Percentiles rank a stretch among this genome's conserved stretches.
These are phyloP conservation scores for Mayamaea pseudoterrestris DNA, from an alignment of 108 stramenopile genomes.

Conservation along the genomic window DNA sequence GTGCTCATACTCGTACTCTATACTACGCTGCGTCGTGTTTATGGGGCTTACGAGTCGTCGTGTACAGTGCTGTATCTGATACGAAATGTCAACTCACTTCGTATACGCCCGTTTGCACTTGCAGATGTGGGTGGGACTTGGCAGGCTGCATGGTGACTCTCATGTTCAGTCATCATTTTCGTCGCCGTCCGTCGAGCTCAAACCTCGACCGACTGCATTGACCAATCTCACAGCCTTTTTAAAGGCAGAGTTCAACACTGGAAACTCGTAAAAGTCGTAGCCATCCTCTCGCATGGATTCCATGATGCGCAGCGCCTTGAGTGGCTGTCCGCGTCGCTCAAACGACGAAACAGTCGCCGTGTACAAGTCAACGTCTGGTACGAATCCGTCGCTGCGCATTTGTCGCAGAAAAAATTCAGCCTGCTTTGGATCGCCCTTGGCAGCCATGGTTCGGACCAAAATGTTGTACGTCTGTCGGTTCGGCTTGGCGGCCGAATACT, in stretches of 20 bases:
- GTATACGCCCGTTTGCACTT: no score
- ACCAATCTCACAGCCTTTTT: conserved; percentile 56
- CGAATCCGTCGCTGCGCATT: conserved; percentile 61
- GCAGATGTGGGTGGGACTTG: no score
- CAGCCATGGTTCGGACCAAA: conserved; percentile 45
- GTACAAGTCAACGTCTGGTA: conserved; percentile 69
- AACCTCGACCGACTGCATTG: conserved; percentile 41
- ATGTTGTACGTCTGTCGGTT: conserved; percentile 72
- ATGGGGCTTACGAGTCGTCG: no score
- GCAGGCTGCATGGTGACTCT: no score
- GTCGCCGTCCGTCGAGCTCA: conserved; percentile 2
- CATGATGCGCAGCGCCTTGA: conserved; percentile 63
- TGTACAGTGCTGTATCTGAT: no score
- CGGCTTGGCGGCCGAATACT: conserved; percentile 16
- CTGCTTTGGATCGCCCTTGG: conserved; percentile 30
- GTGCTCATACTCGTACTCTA: no score
- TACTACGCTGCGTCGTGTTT: no score
- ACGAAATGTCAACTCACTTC: no score
- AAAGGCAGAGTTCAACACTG: conserved; percentile 60
- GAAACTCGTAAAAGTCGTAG: conserved; percentile 63
- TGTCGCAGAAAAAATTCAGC: conserved; percentile 54
- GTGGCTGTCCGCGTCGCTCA: conserved; percentile 60
- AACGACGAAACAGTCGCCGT: conserved; percentile 62
- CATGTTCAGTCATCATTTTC: not conserved
- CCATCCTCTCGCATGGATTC: conserved; percentile 69